Base-by-base conservation (phyloP, 2,329 filamentous ascomycete species). In the Hypomyces perniciosus region DNA sequence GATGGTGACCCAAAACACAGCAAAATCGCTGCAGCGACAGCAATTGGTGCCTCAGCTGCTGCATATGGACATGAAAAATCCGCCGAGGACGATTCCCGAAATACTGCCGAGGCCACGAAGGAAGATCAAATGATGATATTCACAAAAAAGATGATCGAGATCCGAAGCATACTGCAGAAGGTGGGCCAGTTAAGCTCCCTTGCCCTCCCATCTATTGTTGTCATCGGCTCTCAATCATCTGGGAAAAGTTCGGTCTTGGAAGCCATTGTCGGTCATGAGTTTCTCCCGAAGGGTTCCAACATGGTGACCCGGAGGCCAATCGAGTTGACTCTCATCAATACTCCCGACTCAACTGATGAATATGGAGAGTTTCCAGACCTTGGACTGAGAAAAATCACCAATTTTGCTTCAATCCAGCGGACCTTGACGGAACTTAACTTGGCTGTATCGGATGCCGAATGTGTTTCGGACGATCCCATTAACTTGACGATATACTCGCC, bases 81-180 rank as follows among this genome's bases (percentile, higher is more conserved):
- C 2, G 71, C 75, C 37, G 82, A 86, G 34, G 82, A 92, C 34
- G 81, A 85, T 56, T 68, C 76, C 4, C 76, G 83, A 50, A 73
- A 76, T 7, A 75, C 72, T 20, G 81, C 85, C 50, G 83, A 87
- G 62, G 77, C 79, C 44, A 88, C 90, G 13, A 83, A 84, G 61
- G 93, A 99, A 62, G 93, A 99, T 66, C 93, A 99, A 69, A 99
- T 99, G 92, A 99, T 99, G 93, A 78, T 96, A 59, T 75, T 99
- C 63, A 99, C 95, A 2, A 92, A 93, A 73, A 97, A 97, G 73
- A 99, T 99, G 93, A 99, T 99, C 63, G 93, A 99, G 73, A 97
- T 99, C 51, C 80, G 95, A 59, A 91, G 85, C 59, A 89, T 99
- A 51, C 77, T 99, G 27, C 88, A 95, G 63, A 89, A 85, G 28